These are phyloP conservation scores for Wallacemonas sp. DNA, from an alignment of 208 protist species.

Conservation along the genomic window DNA sequence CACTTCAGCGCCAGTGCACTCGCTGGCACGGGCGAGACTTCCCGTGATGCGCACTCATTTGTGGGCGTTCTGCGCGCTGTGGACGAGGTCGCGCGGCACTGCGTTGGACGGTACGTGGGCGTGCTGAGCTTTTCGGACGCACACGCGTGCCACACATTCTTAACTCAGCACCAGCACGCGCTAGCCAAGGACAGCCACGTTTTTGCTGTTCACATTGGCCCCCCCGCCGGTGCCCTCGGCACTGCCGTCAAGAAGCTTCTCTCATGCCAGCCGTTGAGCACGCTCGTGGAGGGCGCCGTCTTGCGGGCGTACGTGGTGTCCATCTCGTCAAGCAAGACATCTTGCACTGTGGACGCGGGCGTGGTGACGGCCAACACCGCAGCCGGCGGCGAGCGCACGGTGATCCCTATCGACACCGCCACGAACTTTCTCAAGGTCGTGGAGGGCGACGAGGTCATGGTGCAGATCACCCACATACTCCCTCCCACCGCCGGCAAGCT, in stretches of 20 bases:
- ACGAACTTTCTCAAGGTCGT: slow-evolving; percentile 74
- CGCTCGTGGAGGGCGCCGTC: slow-evolving; percentile 36
- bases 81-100: slow-evolving; percentile 32
- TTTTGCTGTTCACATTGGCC: slow-evolving; percentile 45
- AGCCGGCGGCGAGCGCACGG: slow-evolving; percentile 22
- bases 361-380: slow-evolving; percentile 25
- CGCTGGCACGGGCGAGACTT: slow-evolving; percentile 4
- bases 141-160: slow-evolving; percentile 52
- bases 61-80: slow-evolving; percentile 18
- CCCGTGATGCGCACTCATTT: slow-evolving; percentile 8
- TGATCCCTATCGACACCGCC: slow-evolving; percentile 54
- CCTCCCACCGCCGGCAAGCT: slow-evolving; percentile 31
- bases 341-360: slow-evolving; percentile 71
- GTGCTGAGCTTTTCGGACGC: slow-evolving; percentile 46
- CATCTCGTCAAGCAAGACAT: slow-evolving; percentile 32
- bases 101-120: slow-evolving; percentile 48
- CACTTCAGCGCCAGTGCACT: slow-evolving; percentile 31
- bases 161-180: slow-evolving; percentile 42
- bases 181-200: slow-evolving; percentile 42
- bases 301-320: slow-evolving; percentile 71
- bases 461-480: slow-evolving; percentile 45
- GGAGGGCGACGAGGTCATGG: slow-evolving; percentile 60
- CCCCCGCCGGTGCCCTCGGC: slow-evolving; percentile 17
- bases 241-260: slow-evolving; percentile 34
- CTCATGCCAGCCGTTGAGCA: slow-evolving; percentile 19